phyloP scores from a whole-genome alignment of 2,329 filamentous ascomycete genomes.

The Calonectria fujianensis region DNA sequence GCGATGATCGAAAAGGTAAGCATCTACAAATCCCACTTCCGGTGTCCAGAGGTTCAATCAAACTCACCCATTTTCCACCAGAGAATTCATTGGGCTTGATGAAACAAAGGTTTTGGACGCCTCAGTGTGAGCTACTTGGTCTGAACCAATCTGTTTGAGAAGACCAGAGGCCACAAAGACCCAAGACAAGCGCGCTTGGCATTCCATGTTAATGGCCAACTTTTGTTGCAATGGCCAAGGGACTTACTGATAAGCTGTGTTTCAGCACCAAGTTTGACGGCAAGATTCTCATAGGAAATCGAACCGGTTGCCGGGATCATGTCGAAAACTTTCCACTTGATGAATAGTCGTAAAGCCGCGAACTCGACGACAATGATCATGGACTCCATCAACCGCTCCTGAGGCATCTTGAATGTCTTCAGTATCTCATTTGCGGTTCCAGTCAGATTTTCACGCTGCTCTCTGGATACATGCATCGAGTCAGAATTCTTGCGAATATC shows the following conservation, averaged over 20 bases:
- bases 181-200: constrained; percentile 15
- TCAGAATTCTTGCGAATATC: neutral
- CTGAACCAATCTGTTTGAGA: constrained; percentile 14
- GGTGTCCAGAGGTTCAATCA: no score
- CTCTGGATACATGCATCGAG: neutral
- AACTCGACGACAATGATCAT: constrained; percentile 21
- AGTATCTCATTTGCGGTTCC: constrained; percentile 18
- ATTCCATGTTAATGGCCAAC: neutral
- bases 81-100: constrained; percentile 17
- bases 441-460: neutral
- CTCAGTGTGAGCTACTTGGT: constrained; percentile 2
- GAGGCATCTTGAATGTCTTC: neutral
- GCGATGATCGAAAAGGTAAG: neutral
- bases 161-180: constrained; percentile 24
- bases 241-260: constrained; percentile 21
- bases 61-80: constrained; percentile 28
- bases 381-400: constrained; percentile 3
- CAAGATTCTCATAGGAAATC: constrained; percentile 6
- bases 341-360: constrained; percentile 25
- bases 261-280: constrained; percentile 15
- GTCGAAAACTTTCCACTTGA: constrained; percentile 34
- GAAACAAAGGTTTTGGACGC: constrained; percentile 9
- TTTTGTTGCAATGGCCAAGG: no score
- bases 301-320: neutral
- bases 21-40: neutral